phyloP scores from a whole-genome alignment of 805 yeast genomes.

The Lipomyces yamanashiensis region DNA sequence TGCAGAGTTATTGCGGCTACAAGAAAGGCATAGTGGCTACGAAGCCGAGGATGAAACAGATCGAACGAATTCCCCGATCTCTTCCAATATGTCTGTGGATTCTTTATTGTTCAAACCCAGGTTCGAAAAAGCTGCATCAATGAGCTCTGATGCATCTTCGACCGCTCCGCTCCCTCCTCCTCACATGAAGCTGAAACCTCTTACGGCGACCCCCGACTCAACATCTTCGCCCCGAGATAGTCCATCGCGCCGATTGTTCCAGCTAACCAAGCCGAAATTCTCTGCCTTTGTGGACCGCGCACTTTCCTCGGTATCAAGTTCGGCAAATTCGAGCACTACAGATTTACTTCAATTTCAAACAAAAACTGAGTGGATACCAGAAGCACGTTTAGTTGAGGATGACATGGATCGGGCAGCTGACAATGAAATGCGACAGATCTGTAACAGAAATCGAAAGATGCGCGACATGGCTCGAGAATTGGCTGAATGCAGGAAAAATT shows the following conservation, averaged over 20 bases:
- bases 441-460: slow-evolving; percentile 7
- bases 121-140: background rate
- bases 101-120: background rate
- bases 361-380: slow-evolving; percentile 25
- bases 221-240: slow-evolving; percentile 13
- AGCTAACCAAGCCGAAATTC: slow-evolving; percentile 6
- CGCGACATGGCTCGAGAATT: slow-evolving; percentile 25
- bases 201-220: slow-evolving; percentile 3
- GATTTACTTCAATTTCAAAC: slow-evolving; percentile 11
- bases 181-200: slow-evolving; percentile 6
- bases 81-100: background rate
- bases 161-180: slow-evolving; percentile 19
- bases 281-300: slow-evolving; percentile 21
- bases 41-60: slow-evolving; percentile 4
- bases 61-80: background rate
- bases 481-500: slow-evolving; percentile 1
- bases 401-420: slow-evolving; percentile 28
- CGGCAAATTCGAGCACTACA: slow-evolving; percentile 15
- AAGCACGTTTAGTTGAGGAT: slow-evolving; percentile 17
- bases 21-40: background rate
- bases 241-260: background rate
- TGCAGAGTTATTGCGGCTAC: background rate
- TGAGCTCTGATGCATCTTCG: slow-evolving; percentile 3
- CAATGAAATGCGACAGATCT: slow-evolving; percentile 27
- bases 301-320: slow-evolving; percentile 6